Evolutionary conservation across 257 asterid genomes (phyloP).

Genomic region (Eustoma russellianum): DNA sequence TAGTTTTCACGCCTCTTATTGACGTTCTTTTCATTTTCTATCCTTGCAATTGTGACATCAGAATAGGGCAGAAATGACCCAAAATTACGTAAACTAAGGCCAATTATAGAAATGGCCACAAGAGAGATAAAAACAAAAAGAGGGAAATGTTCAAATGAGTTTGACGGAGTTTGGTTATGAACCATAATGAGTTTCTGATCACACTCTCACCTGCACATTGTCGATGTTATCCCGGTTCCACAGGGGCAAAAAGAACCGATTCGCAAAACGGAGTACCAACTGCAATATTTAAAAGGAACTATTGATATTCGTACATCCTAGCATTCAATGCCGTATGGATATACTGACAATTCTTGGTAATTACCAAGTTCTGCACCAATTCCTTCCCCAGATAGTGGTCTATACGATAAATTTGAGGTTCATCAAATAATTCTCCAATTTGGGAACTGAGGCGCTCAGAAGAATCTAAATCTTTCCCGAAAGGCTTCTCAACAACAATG

Average conservation of each 20-base stretch:
- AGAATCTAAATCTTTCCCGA: conserved; percentile 90
- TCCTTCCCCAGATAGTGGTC: conserved; percentile 98
- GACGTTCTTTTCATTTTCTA: not conserved
- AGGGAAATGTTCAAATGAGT: too few relatives aligned
- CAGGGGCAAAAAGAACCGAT: conserved; percentile 86
- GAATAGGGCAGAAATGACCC: too few relatives aligned
- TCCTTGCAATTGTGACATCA: too few relatives aligned
- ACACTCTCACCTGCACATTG: conserved; percentile 61
- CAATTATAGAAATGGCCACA: too few relatives aligned
- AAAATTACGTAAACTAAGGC: too few relatives aligned
- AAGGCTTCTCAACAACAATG: conserved; percentile 93
- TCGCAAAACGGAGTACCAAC: conserved; percentile 97
- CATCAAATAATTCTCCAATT: conserved; percentile 84
- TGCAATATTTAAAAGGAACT: conserved; percentile 27
- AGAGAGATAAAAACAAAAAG: too few relatives aligned
- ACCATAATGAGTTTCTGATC: conserved; percentile 1
- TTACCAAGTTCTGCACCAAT: conserved; percentile 95
- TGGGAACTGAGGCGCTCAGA: conserved; percentile 90
- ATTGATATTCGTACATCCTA: conserved; percentile 7
- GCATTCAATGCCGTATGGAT: conserved; percentile 1
- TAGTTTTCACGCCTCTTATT: not conserved
- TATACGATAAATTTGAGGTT: conserved; percentile 83
- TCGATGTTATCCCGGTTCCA: conserved; percentile 95
- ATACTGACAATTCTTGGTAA: not conserved
- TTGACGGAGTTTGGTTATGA: too few relatives aligned